Evolutionary conservation across 1,284 basidiomycete genomes (phyloP), one percentile per base, ranked within the genome.

Genomic region (Ceratobasidium sp.): DNA sequence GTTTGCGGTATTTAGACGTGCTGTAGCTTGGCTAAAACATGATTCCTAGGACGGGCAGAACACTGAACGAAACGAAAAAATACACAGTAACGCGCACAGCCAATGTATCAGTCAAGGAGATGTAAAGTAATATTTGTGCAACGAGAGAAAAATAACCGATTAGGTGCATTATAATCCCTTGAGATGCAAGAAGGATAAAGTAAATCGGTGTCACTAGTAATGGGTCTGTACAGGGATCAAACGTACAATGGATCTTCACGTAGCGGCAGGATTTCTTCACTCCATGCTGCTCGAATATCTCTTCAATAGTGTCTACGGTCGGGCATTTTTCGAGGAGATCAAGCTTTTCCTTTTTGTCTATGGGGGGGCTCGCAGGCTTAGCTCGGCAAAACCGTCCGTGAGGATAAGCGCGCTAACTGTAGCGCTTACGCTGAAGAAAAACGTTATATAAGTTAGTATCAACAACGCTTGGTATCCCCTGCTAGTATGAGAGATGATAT

Each of bases 371-470:
- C 65, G 65, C 12, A 23, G 23, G 40, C 26, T 28, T 40, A 67
- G 28, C 10, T 54, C 66, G 48, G 17, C 28, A 12, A 15, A 38
- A 23, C 57, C 33, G 67, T 69, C 52, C 33, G 67, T 69, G 20
- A 69, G 52, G 20, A 69, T n/a, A 4, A 69, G 52, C 4, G 67
- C 26, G 17, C 67, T 69, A 20, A 57, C 20, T 20, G 67, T 69
- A 3, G 52, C 67, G n/a, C 67, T 57, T 2, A 57, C 38, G 40
- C 52, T 69, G 33, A 69, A 57, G 20, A 69, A 69, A 42, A 2
- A 50, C 40, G 23, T 48, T 48, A 57, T 3, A 28, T 69, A 69
- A 3, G 67, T 57, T 3, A 57, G 28, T 38, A 38, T 38, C 2
- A 69, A 9, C 17, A 69, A 13, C 2, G 67, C 67, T 56, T 69